phyloP scores from a whole-genome alignment of 306 rosid species.

The Cucurbita pepo region DNA sequence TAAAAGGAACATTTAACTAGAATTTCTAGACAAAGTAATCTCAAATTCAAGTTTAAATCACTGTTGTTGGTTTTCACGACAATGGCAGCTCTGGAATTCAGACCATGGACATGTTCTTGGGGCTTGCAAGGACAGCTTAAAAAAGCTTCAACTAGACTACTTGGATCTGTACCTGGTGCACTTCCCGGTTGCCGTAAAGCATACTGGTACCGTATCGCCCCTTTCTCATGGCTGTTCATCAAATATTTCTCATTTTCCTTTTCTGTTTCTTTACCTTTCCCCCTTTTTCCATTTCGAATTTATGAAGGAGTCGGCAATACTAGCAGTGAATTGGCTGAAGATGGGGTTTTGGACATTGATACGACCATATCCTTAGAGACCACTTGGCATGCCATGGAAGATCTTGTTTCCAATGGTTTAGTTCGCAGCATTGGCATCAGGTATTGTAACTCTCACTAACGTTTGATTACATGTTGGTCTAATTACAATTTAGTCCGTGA shows the following conservation, averaged over 20 bases:
- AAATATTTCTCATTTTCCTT: neutral
- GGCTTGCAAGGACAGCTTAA: constrained; percentile 80
- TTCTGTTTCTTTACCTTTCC: neutral
- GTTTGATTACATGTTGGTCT: neutral
- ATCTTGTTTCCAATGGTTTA: constrained; percentile 67
- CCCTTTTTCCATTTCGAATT: neutral
- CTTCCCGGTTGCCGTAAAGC: constrained; percentile 65
- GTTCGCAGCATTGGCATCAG: constrained; percentile 95
- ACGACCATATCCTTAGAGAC: constrained; percentile 71
- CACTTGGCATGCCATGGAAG: constrained; percentile 92
- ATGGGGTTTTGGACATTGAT: constrained; percentile 78
- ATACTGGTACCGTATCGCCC: constrained; percentile 34
- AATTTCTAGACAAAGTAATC: too few species aligned
- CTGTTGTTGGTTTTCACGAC: constrained; percentile 3
- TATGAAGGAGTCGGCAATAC: constrained; percentile 74
- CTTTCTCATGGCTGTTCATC: neutral
- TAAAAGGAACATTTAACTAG: too few species aligned
- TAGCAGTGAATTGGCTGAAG: constrained; percentile 66
- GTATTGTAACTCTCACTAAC: constrained; percentile 13
- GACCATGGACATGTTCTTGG: constrained; percentile 83
- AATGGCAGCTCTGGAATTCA: constrained; percentile 88
- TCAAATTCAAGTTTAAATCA: neutral
- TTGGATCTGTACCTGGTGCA: constrained; percentile 80
- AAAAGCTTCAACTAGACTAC: constrained; percentile 68
- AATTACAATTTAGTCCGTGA: neutral